These are phyloP conservation scores for Rubia peregrina DNA, from an alignment of 305 asterid species.

Conservation along the genomic window DNA sequence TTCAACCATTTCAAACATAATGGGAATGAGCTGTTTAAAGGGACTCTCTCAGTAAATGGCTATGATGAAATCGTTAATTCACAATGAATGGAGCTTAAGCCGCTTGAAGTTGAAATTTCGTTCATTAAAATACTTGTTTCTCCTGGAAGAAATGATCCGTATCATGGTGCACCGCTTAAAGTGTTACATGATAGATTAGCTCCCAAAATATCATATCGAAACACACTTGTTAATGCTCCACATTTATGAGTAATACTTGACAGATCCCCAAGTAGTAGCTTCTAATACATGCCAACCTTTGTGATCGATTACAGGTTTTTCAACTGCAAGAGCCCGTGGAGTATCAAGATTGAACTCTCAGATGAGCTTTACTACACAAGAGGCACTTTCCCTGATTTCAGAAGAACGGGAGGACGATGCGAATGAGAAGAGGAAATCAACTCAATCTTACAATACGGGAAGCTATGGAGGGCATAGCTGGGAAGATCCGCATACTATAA, in stretches of 20 bases:
- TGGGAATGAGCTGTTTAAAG: too few species aligned
- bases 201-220: not conserved
- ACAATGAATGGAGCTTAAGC: not conserved
- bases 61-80: not conserved
- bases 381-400: slow-evolving; percentile 54
- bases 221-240: not conserved
- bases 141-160: not conserved
- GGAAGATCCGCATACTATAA: slow-evolving; percentile 40
- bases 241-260: too few species aligned
- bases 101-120: not conserved
- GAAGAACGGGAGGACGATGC: slow-evolving; percentile 42
- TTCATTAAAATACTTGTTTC: not conserved
- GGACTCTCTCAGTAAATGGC: too few species aligned
- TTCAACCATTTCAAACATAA: too few species aligned
- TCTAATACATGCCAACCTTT: not conserved
- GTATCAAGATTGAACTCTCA: slow-evolving; percentile 66
- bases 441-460: slow-evolving; percentile 28
- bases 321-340: slow-evolving; percentile 15
- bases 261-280: too few species aligned
- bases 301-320: slow-evolving; percentile 9
- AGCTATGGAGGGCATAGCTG: slow-evolving; percentile 44
- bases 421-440: slow-evolving; percentile 27
- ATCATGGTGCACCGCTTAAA: not conserved
- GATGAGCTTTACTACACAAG: slow-evolving; percentile 55
- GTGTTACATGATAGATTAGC: not conserved